phyloP scores from a whole-genome alignment of 495 filamentous ascomycete species.

The Tuber umbilicatum region DNA sequence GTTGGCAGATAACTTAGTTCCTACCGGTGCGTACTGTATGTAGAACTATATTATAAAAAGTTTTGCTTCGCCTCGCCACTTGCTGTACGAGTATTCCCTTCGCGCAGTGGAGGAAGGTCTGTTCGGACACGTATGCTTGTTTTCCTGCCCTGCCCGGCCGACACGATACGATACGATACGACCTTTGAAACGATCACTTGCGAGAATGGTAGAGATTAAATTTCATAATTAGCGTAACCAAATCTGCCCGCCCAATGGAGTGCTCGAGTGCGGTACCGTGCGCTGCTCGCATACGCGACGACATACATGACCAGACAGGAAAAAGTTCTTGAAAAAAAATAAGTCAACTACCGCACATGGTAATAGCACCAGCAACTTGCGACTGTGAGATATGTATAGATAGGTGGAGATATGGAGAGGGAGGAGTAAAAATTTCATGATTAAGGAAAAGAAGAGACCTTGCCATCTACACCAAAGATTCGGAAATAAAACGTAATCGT shows the following conservation, averaged over 20 bases:
- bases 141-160: background rate
- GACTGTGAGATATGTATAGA: no score
- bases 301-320: background rate
- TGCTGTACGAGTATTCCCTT: no score
- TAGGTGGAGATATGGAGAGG: background rate
- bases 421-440: slow-evolving; percentile 1
- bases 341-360: background rate
- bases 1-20: no score
- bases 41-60: no score
- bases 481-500: background rate
- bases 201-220: background rate
- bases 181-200: background rate
- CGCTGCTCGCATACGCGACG: background rate
- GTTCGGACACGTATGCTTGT: background rate
- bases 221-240: background rate
- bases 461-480: background rate
- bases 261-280: background rate
- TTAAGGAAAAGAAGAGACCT: background rate
- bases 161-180: no score
- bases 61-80: background rate
- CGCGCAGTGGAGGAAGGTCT: background rate
- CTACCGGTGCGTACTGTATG: no score
- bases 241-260: background rate
- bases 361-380: no score
- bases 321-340: background rate